Conservation (phyloP, 768 basidiomycete species). For the Galerina marginata region DNA sequence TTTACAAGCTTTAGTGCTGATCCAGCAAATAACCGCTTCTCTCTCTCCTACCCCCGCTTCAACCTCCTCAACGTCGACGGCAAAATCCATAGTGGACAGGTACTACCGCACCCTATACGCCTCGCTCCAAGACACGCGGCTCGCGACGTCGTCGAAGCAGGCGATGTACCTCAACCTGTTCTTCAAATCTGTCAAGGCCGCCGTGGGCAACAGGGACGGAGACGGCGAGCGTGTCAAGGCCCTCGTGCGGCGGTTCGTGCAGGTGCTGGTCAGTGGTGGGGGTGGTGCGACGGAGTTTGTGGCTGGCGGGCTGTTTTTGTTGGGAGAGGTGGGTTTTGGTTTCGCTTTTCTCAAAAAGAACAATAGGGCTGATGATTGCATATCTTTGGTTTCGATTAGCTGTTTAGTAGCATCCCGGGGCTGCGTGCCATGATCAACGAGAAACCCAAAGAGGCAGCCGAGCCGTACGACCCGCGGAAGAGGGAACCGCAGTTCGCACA, state of each 20-base stretch:
- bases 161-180: constrained; percentile 96
- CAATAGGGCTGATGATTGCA: not conserved
- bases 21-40: constrained; percentile 79
- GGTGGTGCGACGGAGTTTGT: constrained; percentile 85
- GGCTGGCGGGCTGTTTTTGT: constrained; percentile 84
- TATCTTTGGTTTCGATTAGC: constrained; percentile 27
- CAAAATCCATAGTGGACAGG: constrained; percentile 60
- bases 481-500: constrained; percentile 88
- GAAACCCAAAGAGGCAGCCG: constrained; percentile 27
- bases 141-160: constrained; percentile 87
- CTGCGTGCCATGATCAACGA: constrained; percentile 45
- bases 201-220: constrained; percentile 46
- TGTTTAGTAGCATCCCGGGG: constrained; percentile 49
- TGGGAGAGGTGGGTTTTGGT: constrained; percentile 74
- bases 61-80: constrained; percentile 42
- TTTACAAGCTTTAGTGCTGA: constrained; percentile 87
- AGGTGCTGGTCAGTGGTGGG: constrained; percentile 73
- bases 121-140: constrained; percentile 83
- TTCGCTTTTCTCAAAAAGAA: not conserved
- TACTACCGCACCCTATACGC: constrained; percentile 88
- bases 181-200: constrained; percentile 86
- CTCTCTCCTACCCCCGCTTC: constrained; percentile 46
- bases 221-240: constrained; percentile 70
- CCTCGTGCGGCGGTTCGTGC: constrained; percentile 82
- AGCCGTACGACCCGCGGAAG: constrained; percentile 83